Evolutionary conservation across 305 asterid species (phyloP).

Genomic region (Solanum hybrid): DNA sequence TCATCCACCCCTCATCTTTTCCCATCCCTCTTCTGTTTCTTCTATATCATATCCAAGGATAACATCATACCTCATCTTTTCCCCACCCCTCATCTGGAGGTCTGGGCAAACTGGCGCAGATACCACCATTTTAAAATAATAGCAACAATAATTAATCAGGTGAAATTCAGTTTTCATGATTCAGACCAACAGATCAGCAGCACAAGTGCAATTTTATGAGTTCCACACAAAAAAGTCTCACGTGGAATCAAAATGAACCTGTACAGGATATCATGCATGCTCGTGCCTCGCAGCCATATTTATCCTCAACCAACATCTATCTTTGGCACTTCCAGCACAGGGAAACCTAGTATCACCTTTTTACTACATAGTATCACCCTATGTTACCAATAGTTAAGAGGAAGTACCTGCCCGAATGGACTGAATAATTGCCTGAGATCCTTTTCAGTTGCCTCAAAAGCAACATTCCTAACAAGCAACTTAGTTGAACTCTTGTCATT

Average conservation of each 20-base stretch:
- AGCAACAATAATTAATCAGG: neutral
- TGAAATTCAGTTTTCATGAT: neutral
- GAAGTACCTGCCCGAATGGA: constrained; percentile 82
- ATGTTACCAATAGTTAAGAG: neutral
- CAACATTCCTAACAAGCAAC: constrained; percentile 83
- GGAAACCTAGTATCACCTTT: neutral
- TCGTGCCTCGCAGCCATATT: neutral
- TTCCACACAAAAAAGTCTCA: neutral
- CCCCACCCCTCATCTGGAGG: neutral
- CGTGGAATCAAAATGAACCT: neutral
- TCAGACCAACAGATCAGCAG: neutral
- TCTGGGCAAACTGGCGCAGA: neutral
- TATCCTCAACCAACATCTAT: neutral
- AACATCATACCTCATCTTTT: neutral
- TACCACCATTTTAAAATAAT: neutral
- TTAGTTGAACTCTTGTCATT: constrained; percentile 70
- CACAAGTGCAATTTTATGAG: neutral
- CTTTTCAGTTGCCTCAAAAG: constrained; percentile 92
- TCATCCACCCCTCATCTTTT: neutral
- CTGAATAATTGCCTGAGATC: constrained; percentile 75
- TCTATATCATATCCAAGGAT: neutral
- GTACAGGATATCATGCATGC: neutral
- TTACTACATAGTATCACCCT: neutral
- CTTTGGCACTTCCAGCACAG: neutral
- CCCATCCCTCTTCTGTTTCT: neutral